These are phyloP conservation scores for Gigaspora rosea DNA, from an alignment of 192 early-diverging fungal species.

Conservation along the genomic window DNA sequence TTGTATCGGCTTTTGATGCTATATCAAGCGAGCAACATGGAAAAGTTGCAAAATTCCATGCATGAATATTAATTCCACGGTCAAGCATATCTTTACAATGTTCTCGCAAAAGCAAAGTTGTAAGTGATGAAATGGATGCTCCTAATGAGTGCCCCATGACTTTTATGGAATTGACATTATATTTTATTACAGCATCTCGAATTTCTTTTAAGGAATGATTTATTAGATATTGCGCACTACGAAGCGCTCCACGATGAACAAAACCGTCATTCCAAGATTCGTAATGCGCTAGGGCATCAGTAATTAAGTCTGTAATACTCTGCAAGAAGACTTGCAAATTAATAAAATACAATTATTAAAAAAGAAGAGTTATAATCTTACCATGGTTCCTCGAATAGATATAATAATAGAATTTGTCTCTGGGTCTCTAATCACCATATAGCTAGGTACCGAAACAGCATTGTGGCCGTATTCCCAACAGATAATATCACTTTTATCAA, in stretches of 20 bases:
- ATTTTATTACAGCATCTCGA: conserved; percentile 39
- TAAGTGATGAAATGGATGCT: conserved; percentile 37
- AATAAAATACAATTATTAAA: background rate
- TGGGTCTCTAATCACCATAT: conserved; percentile 46
- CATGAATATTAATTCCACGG: conserved; percentile 38
- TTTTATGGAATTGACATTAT: conserved; percentile 42
- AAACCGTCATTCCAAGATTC: conserved; percentile 47
- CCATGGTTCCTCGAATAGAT: conserved; percentile 45
- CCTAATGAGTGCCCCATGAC: conserved; percentile 49
- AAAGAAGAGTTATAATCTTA: conserved; percentile 19
- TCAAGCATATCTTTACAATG: conserved; percentile 33
- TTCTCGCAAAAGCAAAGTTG: conserved; percentile 41
- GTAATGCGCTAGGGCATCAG: conserved; percentile 45
- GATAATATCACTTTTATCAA: conserved; percentile 47
- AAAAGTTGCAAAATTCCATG: conserved; percentile 43
- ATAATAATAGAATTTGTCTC: conserved; percentile 43
- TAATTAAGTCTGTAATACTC: conserved; percentile 48
- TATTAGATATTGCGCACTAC: conserved; percentile 43
- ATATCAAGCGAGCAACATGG: conserved; percentile 42
- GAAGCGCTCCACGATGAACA: conserved; percentile 46
- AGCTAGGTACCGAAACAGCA: conserved; percentile 41
- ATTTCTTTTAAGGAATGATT: conserved; percentile 42
- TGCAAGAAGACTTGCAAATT: background rate
- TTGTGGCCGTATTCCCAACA: conserved; percentile 46
- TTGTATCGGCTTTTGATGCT: conserved; percentile 35